phyloP scores from a whole-genome alignment of 1,284 basidiomycete species.

The Quambalaria eucalypti region DNA sequence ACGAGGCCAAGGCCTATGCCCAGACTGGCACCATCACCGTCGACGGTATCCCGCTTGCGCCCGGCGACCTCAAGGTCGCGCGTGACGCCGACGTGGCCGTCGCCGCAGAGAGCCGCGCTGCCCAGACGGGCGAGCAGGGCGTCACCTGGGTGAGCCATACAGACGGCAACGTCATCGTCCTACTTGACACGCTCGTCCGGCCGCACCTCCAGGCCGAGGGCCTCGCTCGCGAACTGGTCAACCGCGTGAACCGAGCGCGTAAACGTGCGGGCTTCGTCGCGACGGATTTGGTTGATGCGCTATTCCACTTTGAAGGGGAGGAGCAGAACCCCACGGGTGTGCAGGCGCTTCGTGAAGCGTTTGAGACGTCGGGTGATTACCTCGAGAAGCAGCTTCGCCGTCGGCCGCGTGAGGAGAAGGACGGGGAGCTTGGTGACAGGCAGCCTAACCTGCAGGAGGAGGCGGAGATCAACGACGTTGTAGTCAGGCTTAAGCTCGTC shows the following conservation, averaged over 20 bases:
- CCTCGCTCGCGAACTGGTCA: constrained; percentile 79
- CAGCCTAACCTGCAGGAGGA: neutral
- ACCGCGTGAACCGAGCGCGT: constrained; percentile 87
- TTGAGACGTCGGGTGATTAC: constrained; percentile 62
- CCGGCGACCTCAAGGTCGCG: constrained; percentile 81
- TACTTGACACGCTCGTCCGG: constrained; percentile 79
- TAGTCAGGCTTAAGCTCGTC: neutral
- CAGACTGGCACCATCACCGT: constrained; percentile 69
- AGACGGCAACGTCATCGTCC: constrained; percentile 86
- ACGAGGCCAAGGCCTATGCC: constrained; percentile 72
- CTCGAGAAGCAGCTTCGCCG: constrained; percentile 70
- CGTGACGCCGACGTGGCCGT: constrained; percentile 74
- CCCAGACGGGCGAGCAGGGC: constrained; percentile 48
- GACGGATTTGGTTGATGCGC: constrained; percentile 86
- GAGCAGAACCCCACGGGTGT: constrained; percentile 50
- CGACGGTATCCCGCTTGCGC: constrained; percentile 78
- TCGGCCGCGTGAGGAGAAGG: constrained; percentile 1
- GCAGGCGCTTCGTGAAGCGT: constrained; percentile 57
- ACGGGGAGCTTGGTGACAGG: neutral
- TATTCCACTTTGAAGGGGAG: constrained; percentile 70
- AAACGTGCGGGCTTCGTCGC: constrained; percentile 92
- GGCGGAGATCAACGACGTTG: constrained; percentile 1
- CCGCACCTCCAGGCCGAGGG: constrained; percentile 80
- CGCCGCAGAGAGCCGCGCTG: constrained; percentile 6
- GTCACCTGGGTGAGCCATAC: constrained; percentile 66